phyloP scores from a whole-genome alignment of 305 asterid genomes.

The Fraxinus velutina region DNA sequence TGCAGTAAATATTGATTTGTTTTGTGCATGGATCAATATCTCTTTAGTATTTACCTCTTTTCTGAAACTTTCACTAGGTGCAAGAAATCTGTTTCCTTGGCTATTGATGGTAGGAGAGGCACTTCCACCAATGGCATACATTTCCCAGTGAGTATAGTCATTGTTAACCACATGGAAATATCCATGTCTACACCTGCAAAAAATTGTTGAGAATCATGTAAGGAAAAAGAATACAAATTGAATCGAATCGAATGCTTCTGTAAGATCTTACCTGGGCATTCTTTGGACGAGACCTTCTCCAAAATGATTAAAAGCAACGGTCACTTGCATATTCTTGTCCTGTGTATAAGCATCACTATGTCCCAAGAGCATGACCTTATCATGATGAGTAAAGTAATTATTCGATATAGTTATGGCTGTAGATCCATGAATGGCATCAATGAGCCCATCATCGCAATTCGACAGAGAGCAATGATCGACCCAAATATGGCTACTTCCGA shows the following conservation, averaged over 20 bases:
- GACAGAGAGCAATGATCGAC: slow-evolving; percentile 76
- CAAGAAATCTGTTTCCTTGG: slow-evolving; percentile 79
- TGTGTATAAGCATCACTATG: slow-evolving; percentile 52
- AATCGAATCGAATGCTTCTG: neutral
- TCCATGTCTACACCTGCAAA: slow-evolving; percentile 76
- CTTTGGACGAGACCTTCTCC: slow-evolving; percentile 87
- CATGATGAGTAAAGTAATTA: slow-evolving; percentile 69
- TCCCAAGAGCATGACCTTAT: slow-evolving; percentile 78
- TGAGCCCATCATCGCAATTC: slow-evolving; percentile 62
- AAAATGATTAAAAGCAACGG: slow-evolving; percentile 75
- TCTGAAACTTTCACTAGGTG: slow-evolving; percentile 37
- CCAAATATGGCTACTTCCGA: slow-evolving; percentile 56
- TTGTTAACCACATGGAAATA: slow-evolving; percentile 81
- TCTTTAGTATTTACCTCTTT: slow-evolving; percentile 45
- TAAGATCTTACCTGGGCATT: slow-evolving; percentile 57
- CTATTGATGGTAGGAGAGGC: slow-evolving; percentile 75
- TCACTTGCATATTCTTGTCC: slow-evolving; percentile 69
- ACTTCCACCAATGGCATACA: slow-evolving; percentile 87
- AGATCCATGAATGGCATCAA: slow-evolving; percentile 80
- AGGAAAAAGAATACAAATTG: neutral
- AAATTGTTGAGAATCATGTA: neutral
- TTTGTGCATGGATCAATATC: neutral
- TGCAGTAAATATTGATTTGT: neutral
- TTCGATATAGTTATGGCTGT: slow-evolving; percentile 73
- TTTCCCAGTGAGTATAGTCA: slow-evolving; percentile 78